phyloP scores from a whole-genome alignment of 345 rosid genomes.

The Euphorbia tirucalli region DNA sequence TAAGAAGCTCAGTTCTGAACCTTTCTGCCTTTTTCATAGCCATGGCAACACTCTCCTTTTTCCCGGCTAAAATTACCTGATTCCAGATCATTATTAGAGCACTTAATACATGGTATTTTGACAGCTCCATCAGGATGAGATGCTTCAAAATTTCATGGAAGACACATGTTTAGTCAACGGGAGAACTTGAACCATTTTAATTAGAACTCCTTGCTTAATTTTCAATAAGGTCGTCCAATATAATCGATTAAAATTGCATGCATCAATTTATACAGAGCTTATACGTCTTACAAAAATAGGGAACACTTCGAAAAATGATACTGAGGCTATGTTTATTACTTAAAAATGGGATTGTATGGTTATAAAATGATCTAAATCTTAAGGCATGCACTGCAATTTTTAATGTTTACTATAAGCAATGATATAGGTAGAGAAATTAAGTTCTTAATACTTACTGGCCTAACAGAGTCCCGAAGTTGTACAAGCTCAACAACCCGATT shows the following conservation, averaged over 20 bases:
- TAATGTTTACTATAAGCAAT: neutral
- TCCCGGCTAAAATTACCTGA: slow-evolving; percentile 89
- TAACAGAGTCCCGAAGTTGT: slow-evolving; percentile 85
- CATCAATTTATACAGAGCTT: neutral
- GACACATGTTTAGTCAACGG: slow-evolving; percentile 1
- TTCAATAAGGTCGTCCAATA: neutral
- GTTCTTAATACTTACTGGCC: slow-evolving; percentile 63
- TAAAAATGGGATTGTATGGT: neutral
- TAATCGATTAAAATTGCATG: neutral
- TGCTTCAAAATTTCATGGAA: slow-evolving; percentile 3
- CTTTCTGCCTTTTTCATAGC: slow-evolving; percentile 80
- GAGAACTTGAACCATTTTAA: slow-evolving; percentile 1
- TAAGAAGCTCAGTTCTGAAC: slow-evolving; percentile 83
- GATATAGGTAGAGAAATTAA: slow-evolving; percentile 3
- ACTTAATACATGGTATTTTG: neutral
- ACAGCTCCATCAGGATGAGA: slow-evolving; percentile 6
- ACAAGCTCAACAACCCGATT: slow-evolving; percentile 91
- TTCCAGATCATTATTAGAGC: slow-evolving; percentile 22
- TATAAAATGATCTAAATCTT: neutral
- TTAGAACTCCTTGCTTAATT: neutral
- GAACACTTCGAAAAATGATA: neutral
- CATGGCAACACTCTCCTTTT: slow-evolving; percentile 58
- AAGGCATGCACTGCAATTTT: slow-evolving; percentile 6
- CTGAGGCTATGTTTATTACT: neutral
- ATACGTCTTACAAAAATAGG: neutral